Conservation (phyloP, 2,329 filamentous ascomycete genomes). For the Botrytis medusae region DNA sequence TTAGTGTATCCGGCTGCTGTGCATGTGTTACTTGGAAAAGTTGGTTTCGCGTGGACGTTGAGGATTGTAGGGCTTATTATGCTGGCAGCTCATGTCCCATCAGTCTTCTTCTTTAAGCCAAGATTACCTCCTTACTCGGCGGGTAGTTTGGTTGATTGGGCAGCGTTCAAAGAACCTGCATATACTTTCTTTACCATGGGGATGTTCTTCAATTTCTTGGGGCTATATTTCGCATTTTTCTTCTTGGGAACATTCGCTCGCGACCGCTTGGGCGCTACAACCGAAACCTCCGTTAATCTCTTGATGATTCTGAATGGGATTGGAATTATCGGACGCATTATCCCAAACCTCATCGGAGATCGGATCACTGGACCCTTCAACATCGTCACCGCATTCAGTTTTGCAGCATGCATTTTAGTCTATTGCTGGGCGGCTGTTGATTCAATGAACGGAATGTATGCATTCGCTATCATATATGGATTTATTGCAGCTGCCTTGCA, state of each 20-base stretch:
- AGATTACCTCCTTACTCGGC: not conserved
- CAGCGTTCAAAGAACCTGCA: not conserved
- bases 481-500: not conserved
- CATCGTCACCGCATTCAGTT: not conserved
- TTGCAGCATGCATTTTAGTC: not conserved
- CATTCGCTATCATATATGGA: not conserved
- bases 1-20: slow-evolving; percentile 41
- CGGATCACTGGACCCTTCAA: not conserved
- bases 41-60: slow-evolving; percentile 37
- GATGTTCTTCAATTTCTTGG: not conserved
- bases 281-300: not conserved
- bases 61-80: slow-evolving; percentile 26
- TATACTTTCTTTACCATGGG: not conserved
- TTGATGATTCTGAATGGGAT: not conserved
- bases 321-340: not conserved
- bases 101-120: not conserved
- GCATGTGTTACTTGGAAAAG: slow-evolving; percentile 33
- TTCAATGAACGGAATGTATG: not conserved
- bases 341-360: not conserved
- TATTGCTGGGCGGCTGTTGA: not conserved
- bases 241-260: not conserved
- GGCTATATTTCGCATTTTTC: not conserved
- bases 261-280: not conserved
- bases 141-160: not conserved
- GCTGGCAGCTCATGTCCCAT: not conserved